Conservation (phyloP, 192 early-diverging fungal species). For the Coemansia sp. region DNA sequence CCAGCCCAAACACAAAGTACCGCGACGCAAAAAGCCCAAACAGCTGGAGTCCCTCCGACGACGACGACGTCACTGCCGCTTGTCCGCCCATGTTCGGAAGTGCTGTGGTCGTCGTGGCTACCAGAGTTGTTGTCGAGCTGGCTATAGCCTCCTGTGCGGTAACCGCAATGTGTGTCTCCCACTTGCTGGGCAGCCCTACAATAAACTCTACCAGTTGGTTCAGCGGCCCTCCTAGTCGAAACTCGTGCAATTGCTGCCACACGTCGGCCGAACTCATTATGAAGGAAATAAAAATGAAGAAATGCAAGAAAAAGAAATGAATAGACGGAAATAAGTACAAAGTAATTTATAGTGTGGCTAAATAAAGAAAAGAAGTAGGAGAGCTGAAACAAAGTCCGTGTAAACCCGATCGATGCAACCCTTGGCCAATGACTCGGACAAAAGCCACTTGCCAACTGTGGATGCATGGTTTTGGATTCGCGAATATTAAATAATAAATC, state of each 20-base stretch:
- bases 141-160: background rate
- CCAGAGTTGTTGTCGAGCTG: background rate
- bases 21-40: slow-evolving; percentile 52
- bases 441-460: background rate
- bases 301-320: background rate
- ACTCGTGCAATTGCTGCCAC: slow-evolving; percentile 52
- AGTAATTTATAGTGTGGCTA: background rate
- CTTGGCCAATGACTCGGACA: no score
- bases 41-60: slow-evolving; percentile 30
- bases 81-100: background rate
- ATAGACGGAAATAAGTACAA: background rate
- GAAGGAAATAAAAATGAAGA: background rate
- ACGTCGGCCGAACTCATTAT: slow-evolving; percentile 27
- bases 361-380: background rate
- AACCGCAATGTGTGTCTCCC: slow-evolving; percentile 3
- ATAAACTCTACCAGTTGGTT: slow-evolving; percentile 21
- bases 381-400: background rate
- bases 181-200: slow-evolving; percentile 16
- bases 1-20: slow-evolving; percentile 43
- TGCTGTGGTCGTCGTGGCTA: background rate
- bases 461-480: background rate
- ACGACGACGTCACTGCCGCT: background rate
- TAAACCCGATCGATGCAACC: no score
- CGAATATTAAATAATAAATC: no score
- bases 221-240: slow-evolving; percentile 27